These are phyloP conservation scores for Tricholoma sp. DNA, from an alignment of 768 basidiomycete genomes.

Conservation along the genomic window DNA sequence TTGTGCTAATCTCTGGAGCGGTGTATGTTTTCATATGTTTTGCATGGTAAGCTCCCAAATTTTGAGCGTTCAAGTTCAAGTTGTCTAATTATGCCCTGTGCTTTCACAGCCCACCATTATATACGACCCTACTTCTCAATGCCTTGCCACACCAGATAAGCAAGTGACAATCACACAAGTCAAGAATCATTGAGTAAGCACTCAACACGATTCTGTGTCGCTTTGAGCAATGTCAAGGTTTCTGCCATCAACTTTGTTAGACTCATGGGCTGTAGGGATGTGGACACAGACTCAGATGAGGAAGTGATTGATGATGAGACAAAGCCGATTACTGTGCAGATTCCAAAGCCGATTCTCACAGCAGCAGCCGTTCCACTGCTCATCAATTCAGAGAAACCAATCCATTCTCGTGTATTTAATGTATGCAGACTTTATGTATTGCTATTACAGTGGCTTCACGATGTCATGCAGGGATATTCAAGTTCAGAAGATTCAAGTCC, in stretches of 20 bases:
- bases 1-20: background rate
- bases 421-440: background rate
- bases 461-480: background rate
- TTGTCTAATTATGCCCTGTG: background rate
- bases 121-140: background rate
- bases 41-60: background rate
- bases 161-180: background rate
- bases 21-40: background rate
- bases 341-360: background rate
- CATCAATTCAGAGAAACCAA: background rate
- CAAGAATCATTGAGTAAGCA: background rate
- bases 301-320: background rate
- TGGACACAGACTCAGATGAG: background rate
- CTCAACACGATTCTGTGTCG: background rate
- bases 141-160: background rate
- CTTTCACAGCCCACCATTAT: background rate
- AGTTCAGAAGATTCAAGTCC: background rate
- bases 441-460: background rate
- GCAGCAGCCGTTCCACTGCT: background rate
- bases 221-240: background rate
- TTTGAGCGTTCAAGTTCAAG: background rate
- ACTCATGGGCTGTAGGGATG: background rate
- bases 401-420: background rate
- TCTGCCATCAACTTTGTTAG: background rate
- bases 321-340: background rate